These are phyloP conservation scores for Mortierella sp. DNA, from an alignment of 371 early-diverging fungal genomes.

Conservation along the genomic window DNA sequence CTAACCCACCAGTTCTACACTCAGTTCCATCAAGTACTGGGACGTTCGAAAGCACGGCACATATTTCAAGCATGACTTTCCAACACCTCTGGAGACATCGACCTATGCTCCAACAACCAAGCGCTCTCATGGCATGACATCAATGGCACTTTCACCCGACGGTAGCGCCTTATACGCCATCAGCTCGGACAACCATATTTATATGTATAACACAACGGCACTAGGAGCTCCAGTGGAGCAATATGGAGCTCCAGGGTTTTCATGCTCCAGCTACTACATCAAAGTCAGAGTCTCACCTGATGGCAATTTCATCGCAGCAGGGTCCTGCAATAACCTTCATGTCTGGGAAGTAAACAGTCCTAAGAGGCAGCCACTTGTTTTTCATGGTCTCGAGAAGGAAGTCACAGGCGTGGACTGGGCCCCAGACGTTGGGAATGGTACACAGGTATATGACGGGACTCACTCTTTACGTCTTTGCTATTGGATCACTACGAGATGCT, in stretches of 20 bases:
- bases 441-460: constrained; percentile 23
- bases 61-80: constrained; percentile 35
- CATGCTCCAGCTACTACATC: constrained; percentile 57
- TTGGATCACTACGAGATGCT: neutral
- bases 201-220: constrained; percentile 49
- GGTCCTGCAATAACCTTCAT: constrained; percentile 53
- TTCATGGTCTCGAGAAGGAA: constrained; percentile 55
- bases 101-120: constrained; percentile 45
- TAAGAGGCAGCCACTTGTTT: constrained; percentile 43
- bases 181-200: constrained; percentile 56
- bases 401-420: constrained; percentile 58
- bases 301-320: constrained; percentile 49
- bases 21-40: constrained; percentile 56
- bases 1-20: no score
- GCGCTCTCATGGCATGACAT: constrained; percentile 56
- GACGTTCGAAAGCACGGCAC: constrained; percentile 54
- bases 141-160: constrained; percentile 44
- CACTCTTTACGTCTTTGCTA: neutral
- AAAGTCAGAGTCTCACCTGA: constrained; percentile 56
- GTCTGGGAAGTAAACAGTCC: constrained; percentile 50
- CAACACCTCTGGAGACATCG: constrained; percentile 48
- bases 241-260: constrained; percentile 36
- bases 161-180: constrained; percentile 36
- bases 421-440: constrained; percentile 47
- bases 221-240: constrained; percentile 41